These are phyloP conservation scores for Trichothecium sympodiale DNA, from an alignment of 2,329 filamentous ascomycete genomes.

Conservation along the genomic window DNA sequence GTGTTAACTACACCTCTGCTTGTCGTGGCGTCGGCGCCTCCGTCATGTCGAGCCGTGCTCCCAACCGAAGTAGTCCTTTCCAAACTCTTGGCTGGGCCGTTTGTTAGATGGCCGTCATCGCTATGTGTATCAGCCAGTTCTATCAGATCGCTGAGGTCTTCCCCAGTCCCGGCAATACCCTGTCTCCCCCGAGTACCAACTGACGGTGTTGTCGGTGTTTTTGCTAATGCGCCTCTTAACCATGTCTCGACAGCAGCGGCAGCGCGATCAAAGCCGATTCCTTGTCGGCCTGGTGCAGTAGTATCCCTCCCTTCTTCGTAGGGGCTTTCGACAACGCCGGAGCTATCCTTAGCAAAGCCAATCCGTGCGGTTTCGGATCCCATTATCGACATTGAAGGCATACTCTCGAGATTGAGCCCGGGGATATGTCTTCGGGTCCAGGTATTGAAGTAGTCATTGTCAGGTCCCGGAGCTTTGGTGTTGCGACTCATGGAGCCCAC, in stretches of 20 bases:
- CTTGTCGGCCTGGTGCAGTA: constrained; percentile 29
- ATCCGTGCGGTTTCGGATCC: constrained; percentile 49
- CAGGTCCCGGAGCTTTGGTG: constrained; percentile 67
- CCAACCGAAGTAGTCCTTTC: constrained; percentile 8
- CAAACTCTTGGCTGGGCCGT: not conserved
- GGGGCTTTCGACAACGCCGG: constrained; percentile 39
- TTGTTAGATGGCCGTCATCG: constrained; percentile 34
- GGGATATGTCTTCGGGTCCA: constrained; percentile 79
- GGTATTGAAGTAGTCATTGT: constrained; percentile 71
- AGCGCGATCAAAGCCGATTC: constrained; percentile 62
- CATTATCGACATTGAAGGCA: constrained; percentile 56
- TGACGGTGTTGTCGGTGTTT: constrained; percentile 40
- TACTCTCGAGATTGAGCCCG: constrained; percentile 57
- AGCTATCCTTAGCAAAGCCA: constrained; percentile 32
- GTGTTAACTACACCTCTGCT: constrained; percentile 21
- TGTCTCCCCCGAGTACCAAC: too few species aligned
- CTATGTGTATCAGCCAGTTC: constrained; percentile 55
- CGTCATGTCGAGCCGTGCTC: constrained; percentile 26
- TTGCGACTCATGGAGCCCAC: constrained; percentile 70
- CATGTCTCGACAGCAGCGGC: constrained; percentile 83
- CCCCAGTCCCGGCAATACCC: constrained; percentile 9
- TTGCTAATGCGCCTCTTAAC: constrained; percentile 70
- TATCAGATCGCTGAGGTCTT: constrained; percentile 52
- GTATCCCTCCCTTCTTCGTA: constrained; percentile 36
- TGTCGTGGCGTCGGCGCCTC: constrained; percentile 21